phyloP scores from a whole-genome alignment of 768 basidiomycete species.

The Boletales sp. region DNA sequence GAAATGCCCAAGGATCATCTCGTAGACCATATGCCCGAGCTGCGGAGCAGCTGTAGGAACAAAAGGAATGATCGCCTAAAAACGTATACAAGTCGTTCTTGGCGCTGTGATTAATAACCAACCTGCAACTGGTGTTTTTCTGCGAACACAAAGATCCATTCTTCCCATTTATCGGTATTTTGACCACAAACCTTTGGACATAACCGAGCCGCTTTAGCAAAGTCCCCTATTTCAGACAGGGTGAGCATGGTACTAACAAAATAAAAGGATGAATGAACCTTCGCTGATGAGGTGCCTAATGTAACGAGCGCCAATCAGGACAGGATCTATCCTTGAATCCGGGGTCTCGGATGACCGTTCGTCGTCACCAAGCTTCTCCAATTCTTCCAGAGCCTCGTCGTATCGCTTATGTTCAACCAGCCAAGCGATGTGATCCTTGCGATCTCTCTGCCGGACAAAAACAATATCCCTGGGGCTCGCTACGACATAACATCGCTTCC shows the following conservation, averaged over 20 bases:
- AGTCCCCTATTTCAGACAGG: conserved; percentile 45
- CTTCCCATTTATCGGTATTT: conserved; percentile 85
- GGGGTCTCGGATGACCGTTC: conserved; percentile 29
- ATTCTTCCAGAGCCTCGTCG: conserved; percentile 83
- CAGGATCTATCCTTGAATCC: conserved; percentile 46
- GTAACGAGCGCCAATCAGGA: conserved; percentile 80
- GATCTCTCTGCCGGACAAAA: conserved; percentile 82
- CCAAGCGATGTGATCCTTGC: conserved; percentile 89
- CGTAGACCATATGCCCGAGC: conserved; percentile 83
- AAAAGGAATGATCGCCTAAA: conserved; percentile 81
- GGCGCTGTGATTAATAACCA: conserved; percentile 15
- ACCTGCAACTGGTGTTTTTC: conserved; percentile 79
- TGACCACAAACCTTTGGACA: conserved; percentile 84
- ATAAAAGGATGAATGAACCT: conserved; percentile 43
- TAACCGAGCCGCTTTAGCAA: conserved; percentile 73
- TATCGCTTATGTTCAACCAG: conserved; percentile 81
- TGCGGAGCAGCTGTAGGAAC: conserved; percentile 82
- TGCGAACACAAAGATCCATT: conserved; percentile 90
- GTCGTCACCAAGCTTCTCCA: conserved; percentile 56
- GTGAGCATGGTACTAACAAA: neutral
- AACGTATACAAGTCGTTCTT: neutral
- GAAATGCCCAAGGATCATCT: conserved; percentile 90
- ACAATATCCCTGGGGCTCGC: conserved; percentile 85
- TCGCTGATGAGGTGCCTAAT: conserved; percentile 81
- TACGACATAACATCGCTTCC: conserved; percentile 69